Evolutionary conservation across 495 filamentous ascomycete genomes (phyloP).

Genomic region (Sabuloglossum arenarium): DNA sequence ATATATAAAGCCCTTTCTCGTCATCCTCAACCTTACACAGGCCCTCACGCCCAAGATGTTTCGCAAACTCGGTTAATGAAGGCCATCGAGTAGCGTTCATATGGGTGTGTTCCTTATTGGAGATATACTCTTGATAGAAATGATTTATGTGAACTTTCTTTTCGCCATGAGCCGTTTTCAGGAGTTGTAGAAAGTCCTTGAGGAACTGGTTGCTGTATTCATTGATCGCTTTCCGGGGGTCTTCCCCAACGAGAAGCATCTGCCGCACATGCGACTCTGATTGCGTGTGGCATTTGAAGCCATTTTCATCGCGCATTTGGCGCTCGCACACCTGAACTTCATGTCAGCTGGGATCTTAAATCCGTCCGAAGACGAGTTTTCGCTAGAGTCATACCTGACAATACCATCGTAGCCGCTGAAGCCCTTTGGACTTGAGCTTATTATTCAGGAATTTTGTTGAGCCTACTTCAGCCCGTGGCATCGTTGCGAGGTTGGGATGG

Average conservation of each 20-base stretch:
- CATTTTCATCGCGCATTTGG: slow-evolving; percentile 32
- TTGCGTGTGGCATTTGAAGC: slow-evolving; percentile 46
- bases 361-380: not conserved
- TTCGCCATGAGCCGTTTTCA: slow-evolving; percentile 65
- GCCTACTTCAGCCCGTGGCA: slow-evolving; percentile 85
- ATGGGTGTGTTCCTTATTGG: slow-evolving; percentile 66
- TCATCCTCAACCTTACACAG: slow-evolving; percentile 75
- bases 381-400: slow-evolving; percentile 29
- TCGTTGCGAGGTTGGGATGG: slow-evolving; percentile 23
- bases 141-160: slow-evolving; percentile 71
- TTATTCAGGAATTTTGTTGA: slow-evolving; percentile 71
- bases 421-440: slow-evolving; percentile 73
- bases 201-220: slow-evolving; percentile 60
- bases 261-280: slow-evolving; percentile 69
- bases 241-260: slow-evolving; percentile 67
- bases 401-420: slow-evolving; percentile 74
- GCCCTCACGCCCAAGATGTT: slow-evolving; percentile 61
- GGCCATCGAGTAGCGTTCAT: slow-evolving; percentile 87
- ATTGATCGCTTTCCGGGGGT: slow-evolving; percentile 58
- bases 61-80: slow-evolving; percentile 68
- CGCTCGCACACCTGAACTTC: slow-evolving; percentile 21
- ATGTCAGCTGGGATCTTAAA: not conserved
- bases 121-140: slow-evolving; percentile 82
- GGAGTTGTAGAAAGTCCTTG: slow-evolving; percentile 51
- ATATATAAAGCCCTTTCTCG: slow-evolving; percentile 68